phyloP scores from a whole-genome alignment of 768 basidiomycete genomes.

The Lactarius quietus region DNA sequence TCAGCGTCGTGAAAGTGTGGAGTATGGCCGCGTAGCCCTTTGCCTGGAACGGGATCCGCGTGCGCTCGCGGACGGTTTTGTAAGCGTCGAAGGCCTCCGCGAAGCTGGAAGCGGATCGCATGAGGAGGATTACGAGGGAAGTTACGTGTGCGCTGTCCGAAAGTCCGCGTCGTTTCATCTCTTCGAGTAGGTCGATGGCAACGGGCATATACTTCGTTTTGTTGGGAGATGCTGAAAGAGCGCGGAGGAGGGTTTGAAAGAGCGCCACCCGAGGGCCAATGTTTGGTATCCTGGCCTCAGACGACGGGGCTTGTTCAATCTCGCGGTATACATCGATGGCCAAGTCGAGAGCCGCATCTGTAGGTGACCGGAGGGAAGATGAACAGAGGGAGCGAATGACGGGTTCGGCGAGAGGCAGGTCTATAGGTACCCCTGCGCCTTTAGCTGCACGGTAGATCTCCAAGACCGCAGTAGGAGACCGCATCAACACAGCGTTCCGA shows the following conservation, averaged over 20 bases:
- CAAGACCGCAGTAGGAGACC: slow-evolving; percentile 41
- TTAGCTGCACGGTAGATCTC: slow-evolving; percentile 48
- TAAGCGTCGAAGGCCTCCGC: slow-evolving; percentile 66
- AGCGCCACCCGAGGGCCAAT: slow-evolving; percentile 36
- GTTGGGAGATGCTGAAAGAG: slow-evolving; percentile 40
- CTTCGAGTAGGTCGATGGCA: slow-evolving; percentile 52
- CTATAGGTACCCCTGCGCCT: slow-evolving; percentile 43
- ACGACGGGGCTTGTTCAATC: slow-evolving; percentile 28
- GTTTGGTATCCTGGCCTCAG: not conserved
- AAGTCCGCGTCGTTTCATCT: slow-evolving; percentile 58
- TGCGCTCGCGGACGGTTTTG: slow-evolving; percentile 35
- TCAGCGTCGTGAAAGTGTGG: slow-evolving; percentile 56
- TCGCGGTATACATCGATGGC: slow-evolving; percentile 55
- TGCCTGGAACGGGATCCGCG: slow-evolving; percentile 42
- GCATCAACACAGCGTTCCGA: slow-evolving; percentile 43
- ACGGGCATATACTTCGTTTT: slow-evolving; percentile 46
- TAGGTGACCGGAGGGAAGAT: slow-evolving; percentile 34
- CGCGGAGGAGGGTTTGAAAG: slow-evolving; percentile 43
- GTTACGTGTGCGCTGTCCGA: slow-evolving; percentile 44
- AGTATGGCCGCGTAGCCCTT: slow-evolving; percentile 63
- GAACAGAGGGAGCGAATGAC: slow-evolving; percentile 51
- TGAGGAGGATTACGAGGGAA: slow-evolving; percentile 58
- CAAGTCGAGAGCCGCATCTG: slow-evolving; percentile 45
- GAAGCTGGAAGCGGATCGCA: slow-evolving; percentile 54
- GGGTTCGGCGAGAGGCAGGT: slow-evolving; percentile 50